These are phyloP conservation scores for Sanghuangporus weigelae DNA, from an alignment of 1,284 basidiomycete genomes.

Conservation along the genomic window DNA sequence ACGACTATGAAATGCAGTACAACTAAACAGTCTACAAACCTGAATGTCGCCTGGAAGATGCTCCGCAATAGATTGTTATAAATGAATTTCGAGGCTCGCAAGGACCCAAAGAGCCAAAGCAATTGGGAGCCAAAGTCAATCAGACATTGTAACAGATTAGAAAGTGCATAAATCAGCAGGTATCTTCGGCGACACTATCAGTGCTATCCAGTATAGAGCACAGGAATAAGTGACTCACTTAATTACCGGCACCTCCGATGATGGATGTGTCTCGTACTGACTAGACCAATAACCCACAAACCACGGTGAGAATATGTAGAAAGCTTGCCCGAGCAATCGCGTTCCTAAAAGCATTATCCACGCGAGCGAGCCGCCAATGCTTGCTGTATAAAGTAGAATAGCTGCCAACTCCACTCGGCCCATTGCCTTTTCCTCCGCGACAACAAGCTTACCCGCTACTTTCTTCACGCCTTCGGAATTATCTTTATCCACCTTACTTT, in stretches of 20 bases:
- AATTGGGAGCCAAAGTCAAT: background rate
- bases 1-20: background rate
- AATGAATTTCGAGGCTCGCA: conserved; percentile 6
- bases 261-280: conserved; percentile 28
- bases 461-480: conserved; percentile 15
- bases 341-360: conserved; percentile 11
- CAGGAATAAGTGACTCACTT: conserved; percentile 32
- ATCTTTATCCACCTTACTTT: background rate
- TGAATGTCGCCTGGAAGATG: conserved; percentile 34
- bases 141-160: conserved; percentile 23
- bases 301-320: conserved; percentile 22
- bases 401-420: conserved; percentile 33
- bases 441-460: conserved; percentile 29
- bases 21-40: conserved; percentile 18
- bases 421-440: conserved; percentile 38
- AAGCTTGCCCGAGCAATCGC: background rate
- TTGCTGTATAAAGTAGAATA: conserved; percentile 11
- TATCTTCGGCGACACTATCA: conserved; percentile 14
- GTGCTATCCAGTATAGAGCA: conserved; percentile 2
- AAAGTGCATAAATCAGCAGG: conserved; percentile 25
- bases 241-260: conserved; percentile 33
- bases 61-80: conserved; percentile 1
- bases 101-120: conserved; percentile 3
- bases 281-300: conserved; percentile 37
- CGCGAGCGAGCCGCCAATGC: conserved; percentile 17